A percentile compares a stretch with the other conserved stretches of the same genome.
These are phyloP conservation scores for Xylaria sp. DNA, from an alignment of 2,329 filamentous ascomycete genomes.

Conservation along the genomic window DNA sequence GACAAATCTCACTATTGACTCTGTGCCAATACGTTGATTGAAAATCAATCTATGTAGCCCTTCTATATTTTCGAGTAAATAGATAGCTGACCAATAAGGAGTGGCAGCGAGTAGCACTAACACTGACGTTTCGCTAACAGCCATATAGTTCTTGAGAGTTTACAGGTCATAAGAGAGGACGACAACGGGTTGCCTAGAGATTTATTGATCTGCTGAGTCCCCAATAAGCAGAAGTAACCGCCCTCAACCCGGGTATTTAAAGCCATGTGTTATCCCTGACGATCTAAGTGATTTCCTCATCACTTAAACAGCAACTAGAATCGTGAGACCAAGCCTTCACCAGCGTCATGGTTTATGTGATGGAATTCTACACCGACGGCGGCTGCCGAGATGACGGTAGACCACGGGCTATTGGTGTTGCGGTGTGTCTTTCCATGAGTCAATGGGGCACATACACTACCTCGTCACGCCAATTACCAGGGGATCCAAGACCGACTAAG, in stretches of 20 bases:
- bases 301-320: neutral
- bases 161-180: too few relatives aligned
- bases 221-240: too few relatives aligned
- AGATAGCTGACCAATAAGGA: too few relatives aligned
- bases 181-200: too few relatives aligned
- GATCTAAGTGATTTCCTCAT: neutral
- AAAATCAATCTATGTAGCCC: too few relatives aligned
- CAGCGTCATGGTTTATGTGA: conserved; percentile 49
- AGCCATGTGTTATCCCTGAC: neutral
- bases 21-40: too few relatives aligned
- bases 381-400: conserved; percentile 49
- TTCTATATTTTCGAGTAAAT: too few relatives aligned
- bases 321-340: neutral
- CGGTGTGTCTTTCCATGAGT: conserved; percentile 46
- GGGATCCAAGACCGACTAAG: conserved; percentile 43
- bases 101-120: too few relatives aligned
- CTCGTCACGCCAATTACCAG: conserved; percentile 6
- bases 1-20: too few relatives aligned
- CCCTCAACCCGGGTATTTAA: too few relatives aligned
- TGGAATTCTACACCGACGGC: conserved; percentile 52
- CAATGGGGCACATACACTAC: neutral
- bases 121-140: neutral
- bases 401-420: conserved; percentile 45
- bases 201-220: too few relatives aligned
- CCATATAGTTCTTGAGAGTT: neutral